Base-by-base conservation (phyloP, 352 stramenopile genomes). In the Globisporangium barbulae region DNA sequence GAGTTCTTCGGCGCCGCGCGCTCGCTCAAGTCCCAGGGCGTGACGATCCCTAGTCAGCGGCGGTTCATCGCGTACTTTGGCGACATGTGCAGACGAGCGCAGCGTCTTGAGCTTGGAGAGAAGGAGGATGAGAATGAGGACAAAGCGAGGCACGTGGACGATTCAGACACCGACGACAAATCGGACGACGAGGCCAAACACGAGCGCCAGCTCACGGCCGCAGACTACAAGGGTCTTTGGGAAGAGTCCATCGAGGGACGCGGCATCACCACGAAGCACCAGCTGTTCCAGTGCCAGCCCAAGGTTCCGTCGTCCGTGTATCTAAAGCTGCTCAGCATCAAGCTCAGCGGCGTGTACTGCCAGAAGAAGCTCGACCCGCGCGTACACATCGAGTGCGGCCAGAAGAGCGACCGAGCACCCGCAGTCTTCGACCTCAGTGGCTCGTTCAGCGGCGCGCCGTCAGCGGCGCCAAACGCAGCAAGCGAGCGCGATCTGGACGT, bases 41-140 rank as follows among this genome's bases (percentile, higher is more conserved):
- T 96, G 61, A 96, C 87, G 13, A 96, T 96, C 61, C 76, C 85
- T 8, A 90, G 78, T 65, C 87, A 96, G 53, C 70, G 82, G 25
- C 79, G 85, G 21, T 96, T 93, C 65, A 82, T 94, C 28, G 49
- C 57, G 49, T 96, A 96, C 66, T 96, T 93, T 62, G 71, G 67
- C 2, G 68, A 71, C 4, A 70, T 92, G 64, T 92, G 83, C 55
- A 74, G 67, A 53, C 73, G 52, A 45, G 55, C 56, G 35, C 56
- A 47, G 19, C 35, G 19, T 19, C 6, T 45, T 19, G 61, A 42
- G 52, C 45, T 9, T 15, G 58, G 3, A 15, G 50, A 10, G 25
- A 42, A 33, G n/a, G n/a, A 17, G 35, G 57, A 22, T 30, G 61
- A 33, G 13, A 35, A 45, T 31, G 75, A 77, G 58, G 68, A 49